These are phyloP conservation scores for Marchantia polymorpha DNA, from an alignment of 225 moss, liverwort and hornwort species.

Conservation along the genomic window DNA sequence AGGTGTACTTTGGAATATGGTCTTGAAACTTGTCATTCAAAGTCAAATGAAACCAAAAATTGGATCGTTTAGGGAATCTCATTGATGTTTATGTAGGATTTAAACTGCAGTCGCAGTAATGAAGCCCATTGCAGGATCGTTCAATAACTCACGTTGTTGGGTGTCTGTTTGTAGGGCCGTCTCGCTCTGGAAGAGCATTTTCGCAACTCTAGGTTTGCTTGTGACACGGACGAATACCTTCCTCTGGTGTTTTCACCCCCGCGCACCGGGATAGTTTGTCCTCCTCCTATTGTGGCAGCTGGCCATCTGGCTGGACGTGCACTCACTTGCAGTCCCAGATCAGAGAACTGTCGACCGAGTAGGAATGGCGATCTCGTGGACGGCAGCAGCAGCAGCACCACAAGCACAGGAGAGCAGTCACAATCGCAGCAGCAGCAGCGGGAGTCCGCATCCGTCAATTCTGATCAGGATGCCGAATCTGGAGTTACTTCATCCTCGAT, in stretches of 20 bases:
- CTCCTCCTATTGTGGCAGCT: slow-evolving; percentile 76
- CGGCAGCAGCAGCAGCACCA: slow-evolving; percentile 8
- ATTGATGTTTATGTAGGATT: no score
- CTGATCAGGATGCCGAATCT: slow-evolving; percentile 10
- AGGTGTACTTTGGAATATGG: neutral
- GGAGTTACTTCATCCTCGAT: neutral
- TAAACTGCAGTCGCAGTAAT: no score
- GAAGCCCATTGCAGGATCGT: neutral
- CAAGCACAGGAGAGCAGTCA: neutral
- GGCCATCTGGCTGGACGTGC: slow-evolving; percentile 69
- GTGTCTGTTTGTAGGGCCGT: slow-evolving; percentile 56
- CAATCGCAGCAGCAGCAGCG: slow-evolving; percentile 28
- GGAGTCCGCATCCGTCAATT: slow-evolving; percentile 16
- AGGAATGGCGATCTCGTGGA: neutral
- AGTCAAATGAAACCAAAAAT: no score
- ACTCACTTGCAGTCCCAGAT: slow-evolving; percentile 34
- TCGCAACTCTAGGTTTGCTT: slow-evolving; percentile 91
- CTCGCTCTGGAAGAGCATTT: slow-evolving; percentile 82
- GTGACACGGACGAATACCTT: slow-evolving; percentile 88
- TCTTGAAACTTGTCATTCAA: no score
- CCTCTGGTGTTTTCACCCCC: slow-evolving; percentile 82
- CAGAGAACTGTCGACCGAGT: slow-evolving; percentile 35
- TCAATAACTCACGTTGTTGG: neutral
- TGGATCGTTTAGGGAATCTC: no score
- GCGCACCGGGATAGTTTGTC: slow-evolving; percentile 61